phyloP scores from a whole-genome alignment of 2,329 filamentous ascomycete species.

The Paraconiothyrium sp. region DNA sequence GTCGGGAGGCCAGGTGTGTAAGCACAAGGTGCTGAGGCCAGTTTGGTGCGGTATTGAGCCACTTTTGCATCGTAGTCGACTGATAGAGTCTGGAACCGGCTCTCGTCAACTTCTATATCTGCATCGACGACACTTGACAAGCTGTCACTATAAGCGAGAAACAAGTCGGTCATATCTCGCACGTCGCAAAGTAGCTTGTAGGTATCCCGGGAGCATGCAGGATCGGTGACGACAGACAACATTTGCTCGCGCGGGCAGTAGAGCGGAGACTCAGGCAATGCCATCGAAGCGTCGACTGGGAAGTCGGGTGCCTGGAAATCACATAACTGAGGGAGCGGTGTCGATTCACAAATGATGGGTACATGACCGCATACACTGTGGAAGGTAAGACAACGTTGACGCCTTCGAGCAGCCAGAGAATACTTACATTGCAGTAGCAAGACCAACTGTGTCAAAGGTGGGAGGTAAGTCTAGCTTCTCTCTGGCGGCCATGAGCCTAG shows the following conservation, averaged over 20 bases:
- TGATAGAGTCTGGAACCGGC: conserved; percentile 1
- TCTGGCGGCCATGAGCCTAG: conserved; percentile 31
- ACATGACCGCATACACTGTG: conserved; percentile 36
- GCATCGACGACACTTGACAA: conserved; percentile 15
- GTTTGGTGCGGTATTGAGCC: conserved; percentile 26
- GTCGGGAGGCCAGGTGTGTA: conserved; percentile 28
- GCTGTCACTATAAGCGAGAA: conserved; percentile 25
- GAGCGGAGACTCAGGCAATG: conserved; percentile 47
- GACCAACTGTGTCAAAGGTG: conserved; percentile 27
- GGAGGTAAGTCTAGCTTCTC: conserved; percentile 32
- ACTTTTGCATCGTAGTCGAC: conserved; percentile 28
- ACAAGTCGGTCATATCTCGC: conserved; percentile 43
- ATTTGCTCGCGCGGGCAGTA: conserved; percentile 39
- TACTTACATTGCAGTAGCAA: conserved; percentile 37
- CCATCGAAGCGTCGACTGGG: conserved; percentile 4
- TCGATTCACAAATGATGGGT: conserved; percentile 40
- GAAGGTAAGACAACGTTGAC: conserved; percentile 16
- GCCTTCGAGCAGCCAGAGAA: too few species aligned
- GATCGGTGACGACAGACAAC: conserved; percentile 28
- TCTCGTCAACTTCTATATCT: conserved; percentile 14
- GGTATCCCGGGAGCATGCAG: conserved; percentile 33
- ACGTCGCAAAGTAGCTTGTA: conserved; percentile 42
- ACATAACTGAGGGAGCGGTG: conserved; percentile 29
- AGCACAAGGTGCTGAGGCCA: conserved; percentile 35
- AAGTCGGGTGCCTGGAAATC: conserved; percentile 22